These are phyloP conservation scores for Nakazawaea molendinolei DNA, from an alignment of 805 yeast species.

Conservation along the genomic window DNA sequence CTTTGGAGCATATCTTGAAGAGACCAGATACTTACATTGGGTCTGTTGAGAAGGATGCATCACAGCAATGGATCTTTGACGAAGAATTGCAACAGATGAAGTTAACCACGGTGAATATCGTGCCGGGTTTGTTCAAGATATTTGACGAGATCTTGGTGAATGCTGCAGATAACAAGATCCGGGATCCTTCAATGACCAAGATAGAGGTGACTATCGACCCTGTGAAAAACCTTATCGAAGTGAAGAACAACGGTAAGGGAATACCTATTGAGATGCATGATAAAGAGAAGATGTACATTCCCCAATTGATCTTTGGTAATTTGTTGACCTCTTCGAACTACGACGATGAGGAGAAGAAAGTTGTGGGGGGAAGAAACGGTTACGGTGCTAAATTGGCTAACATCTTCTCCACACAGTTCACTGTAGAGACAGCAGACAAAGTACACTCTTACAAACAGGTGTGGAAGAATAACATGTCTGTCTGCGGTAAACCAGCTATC, in stretches of 20 bases:
- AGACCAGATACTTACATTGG: conserved; percentile 99
- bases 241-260: conserved; percentile 91
- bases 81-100: conserved; percentile 55
- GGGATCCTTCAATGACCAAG: conserved; percentile 86
- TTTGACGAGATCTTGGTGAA: conserved; percentile 96
- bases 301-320: conserved; percentile 94
- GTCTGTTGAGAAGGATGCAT: conserved; percentile 75
- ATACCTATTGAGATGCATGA: conserved; percentile 91
- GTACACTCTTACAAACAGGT: conserved; percentile 63
- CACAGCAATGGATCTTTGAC: conserved; percentile 83
- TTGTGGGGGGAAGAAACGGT: conserved; percentile 98
- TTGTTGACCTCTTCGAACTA: conserved; percentile 91
- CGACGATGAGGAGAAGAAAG: conserved; percentile 92
- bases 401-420: conserved; percentile 84
- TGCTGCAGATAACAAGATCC: conserved; percentile 97
- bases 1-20: conserved; percentile 90
- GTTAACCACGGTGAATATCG: conserved; percentile 62
- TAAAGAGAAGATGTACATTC: conserved; percentile 88
- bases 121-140: conserved; percentile 93
- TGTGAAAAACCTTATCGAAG: conserved; percentile 67
- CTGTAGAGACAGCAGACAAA: conserved; percentile 83
- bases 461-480: conserved; percentile 85
- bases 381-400: conserved; percentile 97
- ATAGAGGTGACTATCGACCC: conserved; percentile 78
- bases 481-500: conserved; percentile 70